Conservation (phyloP, 768 basidiomycete genomes). For the Phylloporus rhodoxanthus region DNA sequence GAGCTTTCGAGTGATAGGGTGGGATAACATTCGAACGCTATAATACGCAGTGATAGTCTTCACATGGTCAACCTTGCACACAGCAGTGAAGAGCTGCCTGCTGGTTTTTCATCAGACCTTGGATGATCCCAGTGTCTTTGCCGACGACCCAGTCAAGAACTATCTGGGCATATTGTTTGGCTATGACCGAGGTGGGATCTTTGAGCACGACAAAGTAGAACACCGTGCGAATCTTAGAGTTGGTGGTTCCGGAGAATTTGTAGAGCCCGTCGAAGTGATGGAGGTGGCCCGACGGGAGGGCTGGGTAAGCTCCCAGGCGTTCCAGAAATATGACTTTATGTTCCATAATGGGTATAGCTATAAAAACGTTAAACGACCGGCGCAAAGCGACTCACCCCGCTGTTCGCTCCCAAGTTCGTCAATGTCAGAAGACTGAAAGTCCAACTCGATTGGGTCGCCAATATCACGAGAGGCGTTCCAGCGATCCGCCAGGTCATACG, state of each 20-base stretch:
- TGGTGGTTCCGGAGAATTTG: constrained; percentile 36
- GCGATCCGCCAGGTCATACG: constrained; percentile 44
- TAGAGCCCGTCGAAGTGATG: constrained; percentile 41
- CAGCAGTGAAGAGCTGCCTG: too few species aligned
- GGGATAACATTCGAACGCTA: too few species aligned
- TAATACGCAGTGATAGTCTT: too few species aligned
- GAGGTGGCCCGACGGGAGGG: constrained; percentile 41
- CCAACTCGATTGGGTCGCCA: constrained; percentile 29
- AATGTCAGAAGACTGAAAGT: constrained; percentile 45
- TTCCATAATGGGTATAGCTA: neutral
- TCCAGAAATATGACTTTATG: constrained; percentile 51
- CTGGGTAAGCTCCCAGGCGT: constrained; percentile 37
- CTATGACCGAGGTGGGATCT: constrained; percentile 31
- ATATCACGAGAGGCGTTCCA: constrained; percentile 46
- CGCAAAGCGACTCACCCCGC: constrained; percentile 31
- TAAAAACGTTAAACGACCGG: neutral
- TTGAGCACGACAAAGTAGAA: constrained; percentile 48
- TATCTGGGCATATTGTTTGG: constrained; percentile 26
- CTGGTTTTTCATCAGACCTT: constrained; percentile 47
- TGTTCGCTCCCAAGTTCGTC: constrained; percentile 46
- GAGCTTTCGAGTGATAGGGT: too few species aligned
- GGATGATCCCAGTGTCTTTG: constrained; percentile 36
- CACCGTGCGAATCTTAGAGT: constrained; percentile 47
- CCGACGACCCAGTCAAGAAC: constrained; percentile 46
- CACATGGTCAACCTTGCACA: too few species aligned